A percentile compares a stretch with the other conserved stretches of the same genome.
Evolutionary conservation across 73 alveolate species (phyloP).

Genomic region (Paraurostyla sp.): DNA sequence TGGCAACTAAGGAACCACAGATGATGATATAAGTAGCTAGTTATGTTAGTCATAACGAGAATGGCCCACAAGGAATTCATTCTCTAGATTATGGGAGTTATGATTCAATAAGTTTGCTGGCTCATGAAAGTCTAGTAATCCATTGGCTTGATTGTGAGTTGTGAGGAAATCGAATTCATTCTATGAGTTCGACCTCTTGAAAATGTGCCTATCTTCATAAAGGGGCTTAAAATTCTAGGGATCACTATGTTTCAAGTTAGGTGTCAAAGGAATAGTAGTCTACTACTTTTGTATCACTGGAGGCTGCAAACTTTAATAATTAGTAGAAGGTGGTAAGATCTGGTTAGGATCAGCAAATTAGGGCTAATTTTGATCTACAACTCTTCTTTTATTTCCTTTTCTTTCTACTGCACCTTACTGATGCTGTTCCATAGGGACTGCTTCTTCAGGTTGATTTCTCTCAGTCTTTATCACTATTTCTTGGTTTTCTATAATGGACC

Average conservation of each 20-base stretch:
- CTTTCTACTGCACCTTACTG: background rate
- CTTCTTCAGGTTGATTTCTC: background rate
- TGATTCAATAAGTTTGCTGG: background rate
- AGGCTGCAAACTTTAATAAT: constrained; percentile 1
- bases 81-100: background rate
- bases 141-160: background rate
- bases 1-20: background rate
- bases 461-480: too few species aligned
- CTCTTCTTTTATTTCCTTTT: constrained; percentile 8
- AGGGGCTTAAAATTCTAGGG: constrained; percentile 33
- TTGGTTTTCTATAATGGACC: too few species aligned
- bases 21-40: too few species aligned
- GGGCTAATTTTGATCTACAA: background rate
- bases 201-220: constrained; percentile 9
- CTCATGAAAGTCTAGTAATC: constrained; percentile 19
- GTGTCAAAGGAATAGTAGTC: constrained; percentile 34
- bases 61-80: constrained; percentile 7
- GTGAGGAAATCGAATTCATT: constrained; percentile 43
- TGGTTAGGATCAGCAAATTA: background rate
- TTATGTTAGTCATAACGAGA: too few species aligned
- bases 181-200: constrained; percentile 53
- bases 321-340: background rate
- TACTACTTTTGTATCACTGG: background rate
- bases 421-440: background rate
- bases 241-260: constrained; percentile 45